Evolutionary conservation across 1,284 basidiomycete species (phyloP), one percentile per base, ranked within the genome.

Genomic region (Ustilago curta): DNA sequence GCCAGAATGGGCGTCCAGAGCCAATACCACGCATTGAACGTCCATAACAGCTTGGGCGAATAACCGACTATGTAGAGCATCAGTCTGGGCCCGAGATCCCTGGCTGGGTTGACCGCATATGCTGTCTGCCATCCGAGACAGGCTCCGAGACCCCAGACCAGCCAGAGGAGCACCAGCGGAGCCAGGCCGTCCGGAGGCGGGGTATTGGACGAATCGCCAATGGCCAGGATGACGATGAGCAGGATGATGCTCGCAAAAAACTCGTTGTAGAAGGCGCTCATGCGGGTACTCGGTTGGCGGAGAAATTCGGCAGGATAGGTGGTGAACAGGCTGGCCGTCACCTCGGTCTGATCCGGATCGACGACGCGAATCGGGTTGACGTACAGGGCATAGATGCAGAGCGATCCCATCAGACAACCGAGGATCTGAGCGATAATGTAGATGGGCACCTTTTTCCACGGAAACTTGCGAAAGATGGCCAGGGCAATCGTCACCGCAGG

Each of bases 391-490:
- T 93, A 94, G 32, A 91, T 86, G 43, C 92, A 82, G 0, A 89
- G 89, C 27, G 90, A 89, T 25, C 91, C 93, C 57, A 89, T 87
- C 23, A 92, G 81, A 7, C 87, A 92, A 35, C 93, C 93, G 29
- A 93, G 83, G 18, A 91, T 71, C 85, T 94, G 93, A 0, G 91
- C 89, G 48, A 89, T 79, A 54, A 92, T 89, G 83, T 91, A 94
- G 79, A 82, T 86, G 0, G 92, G 92, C 0, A 93, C 92, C 83
- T 93, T 94, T 71, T 88, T 89, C 90, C 91, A 91, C 2, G 93
- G 91, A 84, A 94, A 93, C 59, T 88, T 88, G 63, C 92, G 89
- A 80, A 90, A 89, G 9, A 89, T 87, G 0, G 91, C 91, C 47
- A 93, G 79, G 6, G 90, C 87, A 42, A 93, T 82, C 4, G 92